Base-by-base conservation (phyloP, 2,329 filamentous ascomycete genomes). In the Venturia pyrina region DNA sequence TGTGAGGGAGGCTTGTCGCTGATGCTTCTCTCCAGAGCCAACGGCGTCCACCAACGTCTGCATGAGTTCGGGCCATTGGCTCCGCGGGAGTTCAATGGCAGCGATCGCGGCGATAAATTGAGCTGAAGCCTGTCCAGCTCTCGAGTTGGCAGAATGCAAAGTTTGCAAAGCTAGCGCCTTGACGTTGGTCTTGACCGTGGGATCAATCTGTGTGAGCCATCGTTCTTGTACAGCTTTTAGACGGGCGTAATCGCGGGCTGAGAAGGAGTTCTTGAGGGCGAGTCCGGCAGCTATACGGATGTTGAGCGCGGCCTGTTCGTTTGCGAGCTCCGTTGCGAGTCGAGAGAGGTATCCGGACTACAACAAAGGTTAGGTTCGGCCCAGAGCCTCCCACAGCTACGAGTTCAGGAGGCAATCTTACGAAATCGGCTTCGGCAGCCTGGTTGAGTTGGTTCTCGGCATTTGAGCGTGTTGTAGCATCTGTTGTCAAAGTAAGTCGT, bases 191-290 rank as follows among this genome's bases (percentile, higher is more conserved):
- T 96, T 97, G 73, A 92, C 90, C 68, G 89, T 87, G 71, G 86
- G 83, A 73, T 91, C 89, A 70, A 93, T 89, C 75, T 90, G 87
- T 76, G 88, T 86, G 69, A 95, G 82, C 95, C 95, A 99, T 88
- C 96, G 92, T 75, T 87, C 85, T 81, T 98, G 95, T 67, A 98
- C 86, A 76, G 96, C 90, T 75, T 90, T 89, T 79, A 96, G 87
- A 75, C 92, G 89, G 73, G 87, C 82, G 74, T 88, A 88, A 79
- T 99, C 95, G 83, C 95, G 89, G 74, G 93, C 90, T 75, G 91
- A 91, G 82, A 99, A 98, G 73, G 95, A 90, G 84, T 99, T 99
- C 82, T 99, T 99, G 75, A 99, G 83, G 72, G 95, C 93, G 72
- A 99, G 86, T 86, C 93, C 95, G 73, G 95, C 95, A 71, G 95